These are phyloP conservation scores for Cladosporium sp. DNA, from an alignment of 2,329 filamentous ascomycete genomes.

Conservation along the genomic window DNA sequence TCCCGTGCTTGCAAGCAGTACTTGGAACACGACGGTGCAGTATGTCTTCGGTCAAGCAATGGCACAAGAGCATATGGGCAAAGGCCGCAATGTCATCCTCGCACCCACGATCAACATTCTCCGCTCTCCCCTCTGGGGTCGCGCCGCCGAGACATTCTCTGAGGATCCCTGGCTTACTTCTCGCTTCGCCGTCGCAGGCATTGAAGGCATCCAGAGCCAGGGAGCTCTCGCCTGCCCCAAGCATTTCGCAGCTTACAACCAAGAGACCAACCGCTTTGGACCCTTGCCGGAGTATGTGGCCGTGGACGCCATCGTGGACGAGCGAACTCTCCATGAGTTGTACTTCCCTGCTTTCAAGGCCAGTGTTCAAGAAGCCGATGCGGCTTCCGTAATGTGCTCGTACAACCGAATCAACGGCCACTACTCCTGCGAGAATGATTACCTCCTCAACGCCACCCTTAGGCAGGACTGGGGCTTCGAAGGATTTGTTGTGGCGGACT, in stretches of 20 bases:
- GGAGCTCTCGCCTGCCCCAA: conserved; percentile 42
- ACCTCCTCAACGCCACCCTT: conserved; percentile 73
- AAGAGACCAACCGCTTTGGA: conserved; percentile 44
- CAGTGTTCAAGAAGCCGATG: conserved; percentile 67
- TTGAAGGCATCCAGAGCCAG: conserved; percentile 37
- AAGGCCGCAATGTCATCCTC: conserved; percentile 10
- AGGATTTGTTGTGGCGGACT: conserved; percentile 81
- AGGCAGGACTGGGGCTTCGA: conserved; percentile 87
- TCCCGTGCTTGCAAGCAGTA: conserved; percentile 5
- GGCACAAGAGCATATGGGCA: conserved; percentile 12
- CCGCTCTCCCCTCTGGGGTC: conserved; percentile 4
- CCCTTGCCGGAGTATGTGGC: conserved; percentile 44
- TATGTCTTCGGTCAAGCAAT: conserved; percentile 11
- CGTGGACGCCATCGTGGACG: conserved; percentile 64
- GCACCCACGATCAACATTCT: conserved; percentile 14
- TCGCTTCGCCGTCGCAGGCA: conserved; percentile 36
- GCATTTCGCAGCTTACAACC: conserved; percentile 59
- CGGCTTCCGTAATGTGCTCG: conserved; percentile 77
- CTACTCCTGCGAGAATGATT: conserved; percentile 69
- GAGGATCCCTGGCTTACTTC: conserved; percentile 44
- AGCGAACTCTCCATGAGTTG: conserved; percentile 69
- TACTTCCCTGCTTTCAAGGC: conserved; percentile 86
- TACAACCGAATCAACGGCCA: conserved; percentile 55
- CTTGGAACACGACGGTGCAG: conserved; percentile 7
- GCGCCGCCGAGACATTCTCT: conserved; percentile 15